Evolutionary conservation across 306 rosid genomes (phyloP).

Genomic region (Erythrophleum fordii): DNA sequence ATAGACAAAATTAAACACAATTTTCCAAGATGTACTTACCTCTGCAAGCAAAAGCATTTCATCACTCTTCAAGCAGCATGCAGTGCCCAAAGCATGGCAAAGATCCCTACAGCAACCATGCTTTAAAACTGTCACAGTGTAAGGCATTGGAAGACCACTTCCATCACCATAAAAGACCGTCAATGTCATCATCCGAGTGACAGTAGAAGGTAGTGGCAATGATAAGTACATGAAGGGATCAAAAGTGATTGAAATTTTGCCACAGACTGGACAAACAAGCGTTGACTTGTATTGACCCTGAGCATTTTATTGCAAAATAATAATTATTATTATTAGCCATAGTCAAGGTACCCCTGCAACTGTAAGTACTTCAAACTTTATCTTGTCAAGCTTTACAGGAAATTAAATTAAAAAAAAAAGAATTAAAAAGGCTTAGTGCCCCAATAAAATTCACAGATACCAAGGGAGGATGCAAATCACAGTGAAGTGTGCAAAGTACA

Average conservation of each 20-base stretch:
- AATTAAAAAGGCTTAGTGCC: conserved; percentile 22
- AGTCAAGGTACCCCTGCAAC: conserved; percentile 5
- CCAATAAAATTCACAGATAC: not conserved
- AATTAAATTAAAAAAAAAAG: not conserved
- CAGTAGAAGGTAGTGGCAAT: conserved; percentile 92
- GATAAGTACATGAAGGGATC: conserved; percentile 99
- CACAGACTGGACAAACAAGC: conserved; percentile 89
- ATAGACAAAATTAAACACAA: conserved; percentile 10
- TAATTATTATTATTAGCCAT: conserved; percentile 7
- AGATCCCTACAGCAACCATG: conserved; percentile 84
- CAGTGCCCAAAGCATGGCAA: conserved; percentile 60
- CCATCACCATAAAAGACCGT: conserved; percentile 90
- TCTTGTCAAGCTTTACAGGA: conserved; percentile 36
- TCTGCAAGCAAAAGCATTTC: conserved; percentile 94
- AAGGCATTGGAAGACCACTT: conserved; percentile 89
- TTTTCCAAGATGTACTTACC: conserved; percentile 52
- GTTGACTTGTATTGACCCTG: conserved; percentile 99
- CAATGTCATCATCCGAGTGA: conserved; percentile 77
- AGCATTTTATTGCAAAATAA: conserved; percentile 33
- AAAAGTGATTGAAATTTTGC: conserved; percentile 93
- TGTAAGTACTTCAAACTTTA: conserved; percentile 22
- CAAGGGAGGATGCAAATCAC: not conserved
- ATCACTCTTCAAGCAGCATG: conserved; percentile 90
- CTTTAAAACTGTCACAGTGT: conserved; percentile 69
- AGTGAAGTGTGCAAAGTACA: not conserved